A percentile compares a stretch with the other conserved stretches of the same genome.
These are phyloP conservation scores for Phaffia australis DNA, from an alignment of 768 basidiomycete species.

Conservation along the genomic window DNA sequence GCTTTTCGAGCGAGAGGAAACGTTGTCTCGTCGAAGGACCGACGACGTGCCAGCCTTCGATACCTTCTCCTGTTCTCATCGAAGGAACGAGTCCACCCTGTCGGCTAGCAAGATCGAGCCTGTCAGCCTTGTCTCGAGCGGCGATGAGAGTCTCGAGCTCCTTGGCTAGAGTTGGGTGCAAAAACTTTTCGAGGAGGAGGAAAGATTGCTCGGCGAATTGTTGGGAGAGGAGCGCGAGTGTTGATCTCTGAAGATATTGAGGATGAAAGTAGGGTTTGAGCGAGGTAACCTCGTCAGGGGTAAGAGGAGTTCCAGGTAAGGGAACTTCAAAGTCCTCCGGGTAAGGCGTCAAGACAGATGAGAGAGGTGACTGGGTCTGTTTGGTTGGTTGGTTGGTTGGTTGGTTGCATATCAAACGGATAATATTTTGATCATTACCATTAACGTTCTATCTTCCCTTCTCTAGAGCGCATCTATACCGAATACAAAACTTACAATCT, in stretches of 20 bases:
- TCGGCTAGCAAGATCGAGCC: slow-evolving; percentile 32
- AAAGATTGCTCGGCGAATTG: slow-evolving; percentile 79
- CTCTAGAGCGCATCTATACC: no score
- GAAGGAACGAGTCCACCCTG: slow-evolving; percentile 4
- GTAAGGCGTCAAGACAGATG: slow-evolving; percentile 41
- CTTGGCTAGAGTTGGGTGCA: slow-evolving; percentile 55
- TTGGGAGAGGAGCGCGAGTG: slow-evolving; percentile 63
- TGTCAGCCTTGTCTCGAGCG: slow-evolving; percentile 55
- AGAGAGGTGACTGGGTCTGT: slow-evolving; percentile 32
- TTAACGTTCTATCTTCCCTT: background rate
- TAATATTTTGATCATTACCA: background rate
- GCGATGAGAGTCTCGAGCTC: slow-evolving; percentile 57
- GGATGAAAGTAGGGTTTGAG: slow-evolving; percentile 78
- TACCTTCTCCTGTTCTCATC: slow-evolving; percentile 44
- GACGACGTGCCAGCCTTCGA: slow-evolving; percentile 53
- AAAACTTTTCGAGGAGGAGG: slow-evolving; percentile 79
- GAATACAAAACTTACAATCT: slow-evolving; percentile 56
- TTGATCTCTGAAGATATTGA: slow-evolving; percentile 72
- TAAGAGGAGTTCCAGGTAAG: slow-evolving; percentile 48
- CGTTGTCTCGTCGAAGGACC: slow-evolving; percentile 94
- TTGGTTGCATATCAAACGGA: background rate
- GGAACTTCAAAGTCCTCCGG: slow-evolving; percentile 33
- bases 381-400: background rate
- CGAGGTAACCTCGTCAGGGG: slow-evolving; percentile 54
- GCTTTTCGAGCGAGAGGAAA: slow-evolving; percentile 56